Evolutionary conservation across 2,329 filamentous ascomycete genomes (phyloP), one percentile per base, ranked within the genome.

Genomic region (Fusarium mexicanum): DNA sequence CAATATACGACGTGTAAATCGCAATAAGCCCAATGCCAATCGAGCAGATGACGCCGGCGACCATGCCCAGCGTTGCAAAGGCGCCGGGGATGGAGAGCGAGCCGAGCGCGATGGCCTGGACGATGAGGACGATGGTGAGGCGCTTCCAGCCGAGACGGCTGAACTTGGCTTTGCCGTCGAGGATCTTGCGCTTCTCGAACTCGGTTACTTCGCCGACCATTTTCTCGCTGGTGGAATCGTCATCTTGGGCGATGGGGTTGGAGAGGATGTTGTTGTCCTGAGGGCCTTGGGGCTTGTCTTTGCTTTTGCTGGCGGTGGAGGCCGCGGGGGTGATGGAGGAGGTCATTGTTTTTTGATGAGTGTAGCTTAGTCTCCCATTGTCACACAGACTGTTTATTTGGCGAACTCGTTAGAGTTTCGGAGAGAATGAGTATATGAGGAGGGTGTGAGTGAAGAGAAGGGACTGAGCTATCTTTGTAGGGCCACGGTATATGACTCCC

Each of bases 1-100:
- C 79, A 31, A 85, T 80, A 69, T 84, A 81, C 33, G 80, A 82
- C 33, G 82, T 81, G 78, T 85, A 85, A 60, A 85, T 82, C 63
- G 83, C 84, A 40, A 84, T 69, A 4, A 84, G 57, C 3, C 83
- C 83, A 17, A 84, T 77, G 2, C 75, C 72, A 31, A 84, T 64
- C 20, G 79, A 80, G 54, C 79, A 73, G 37, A 84, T 80, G n/a
- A 84, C 80, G 29, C 83, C 83, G 5, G 81, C 76, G 7, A 85
- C 73, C 76, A 78, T 78, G 11, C 76, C 76, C 14, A 78, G 75
- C 2, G 76, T 73, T 2, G 76, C 76, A 24, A 78, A 78, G 9
- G 76, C 76, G 1, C 73, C 68, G 2, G 76, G 76, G 3, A 78
- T 75, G 33, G 76, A 78, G 3, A 78, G 69, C 2, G 76, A 76